These are phyloP conservation scores for Penicillium sp. DNA, from an alignment of 2,329 filamentous ascomycete genomes.

Conservation along the genomic window DNA sequence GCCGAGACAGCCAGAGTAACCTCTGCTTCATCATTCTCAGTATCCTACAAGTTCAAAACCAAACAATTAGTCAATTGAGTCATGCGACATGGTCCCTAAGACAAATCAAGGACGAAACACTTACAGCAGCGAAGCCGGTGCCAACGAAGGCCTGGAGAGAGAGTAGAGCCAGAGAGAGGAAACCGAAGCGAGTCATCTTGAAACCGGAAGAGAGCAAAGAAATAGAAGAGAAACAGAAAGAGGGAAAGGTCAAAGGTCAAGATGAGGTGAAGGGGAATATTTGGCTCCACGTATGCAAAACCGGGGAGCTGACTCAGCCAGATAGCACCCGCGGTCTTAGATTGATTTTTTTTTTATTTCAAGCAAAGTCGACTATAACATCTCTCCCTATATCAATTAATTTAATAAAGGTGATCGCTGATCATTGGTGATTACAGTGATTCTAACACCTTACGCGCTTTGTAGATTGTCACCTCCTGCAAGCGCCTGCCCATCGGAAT, in stretches of 20 bases:
- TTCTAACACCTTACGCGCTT: constrained; percentile 10
- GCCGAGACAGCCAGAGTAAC: constrained; percentile 57
- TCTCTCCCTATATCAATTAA: constrained; percentile 3
- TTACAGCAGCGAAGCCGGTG: constrained; percentile 60
- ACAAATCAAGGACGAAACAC: constrained; percentile 33
- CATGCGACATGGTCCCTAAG: constrained; percentile 2
- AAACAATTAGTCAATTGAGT: constrained; percentile 25
- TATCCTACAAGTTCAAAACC: constrained; percentile 37
- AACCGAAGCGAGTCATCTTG: constrained; percentile 70
- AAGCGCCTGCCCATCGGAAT: constrained; percentile 15
- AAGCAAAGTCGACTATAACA: constrained; percentile 3
- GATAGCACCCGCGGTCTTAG: constrained; percentile 5
- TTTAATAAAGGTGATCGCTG: constrained; percentile 4
- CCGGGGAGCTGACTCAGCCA: constrained; percentile 24
- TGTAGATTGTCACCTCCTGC: constrained; percentile 14
- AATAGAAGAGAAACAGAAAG: not conserved
- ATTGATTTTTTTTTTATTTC: constrained; percentile 12
- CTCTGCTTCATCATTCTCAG: constrained; percentile 64
- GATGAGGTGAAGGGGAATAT: constrained; percentile 18
- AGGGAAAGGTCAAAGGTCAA: not conserved
- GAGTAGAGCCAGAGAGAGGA: constrained; percentile 68
- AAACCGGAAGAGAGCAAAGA: constrained; percentile 24
- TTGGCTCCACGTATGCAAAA: constrained; percentile 29
- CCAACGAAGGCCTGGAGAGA: constrained; percentile 66
- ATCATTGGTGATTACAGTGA: not conserved